These are phyloP conservation scores for Mortierella sp. DNA, from an alignment of 371 early-diverging fungal genomes.

Conservation along the genomic window DNA sequence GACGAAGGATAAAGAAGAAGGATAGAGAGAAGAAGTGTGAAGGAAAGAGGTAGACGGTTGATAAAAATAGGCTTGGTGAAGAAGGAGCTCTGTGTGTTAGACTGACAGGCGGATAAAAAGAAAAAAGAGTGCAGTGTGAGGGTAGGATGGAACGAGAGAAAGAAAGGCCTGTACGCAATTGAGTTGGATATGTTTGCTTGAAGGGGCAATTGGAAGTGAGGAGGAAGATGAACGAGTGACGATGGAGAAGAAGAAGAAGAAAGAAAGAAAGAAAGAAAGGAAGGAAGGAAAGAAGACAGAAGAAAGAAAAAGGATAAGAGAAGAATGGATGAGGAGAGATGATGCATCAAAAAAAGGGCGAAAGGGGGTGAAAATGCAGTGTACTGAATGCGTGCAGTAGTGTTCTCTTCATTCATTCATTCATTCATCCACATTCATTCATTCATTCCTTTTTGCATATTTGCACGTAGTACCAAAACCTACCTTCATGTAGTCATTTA, in stretches of 20 bases:
- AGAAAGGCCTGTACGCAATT: background rate
- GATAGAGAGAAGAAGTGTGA: background rate
- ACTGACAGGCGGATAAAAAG: constrained; percentile 1
- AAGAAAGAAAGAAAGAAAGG: background rate
- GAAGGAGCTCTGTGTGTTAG: background rate
- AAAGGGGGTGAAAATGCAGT: background rate
- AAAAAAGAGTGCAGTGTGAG: background rate
- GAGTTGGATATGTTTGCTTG: background rate
- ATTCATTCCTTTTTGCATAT: background rate
- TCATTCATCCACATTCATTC: background rate
- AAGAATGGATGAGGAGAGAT: background rate
- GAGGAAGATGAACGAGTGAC: background rate
- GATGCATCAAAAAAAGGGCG: background rate
- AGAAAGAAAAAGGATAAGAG: background rate
- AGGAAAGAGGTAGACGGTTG: background rate
- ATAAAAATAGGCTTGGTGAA: constrained; percentile 4
- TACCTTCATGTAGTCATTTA: background rate
- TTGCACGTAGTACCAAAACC: background rate
- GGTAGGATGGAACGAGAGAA: constrained; percentile 1
- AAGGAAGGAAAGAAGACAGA: background rate
- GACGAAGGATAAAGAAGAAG: background rate
- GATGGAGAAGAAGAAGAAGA: background rate
- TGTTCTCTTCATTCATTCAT: background rate
- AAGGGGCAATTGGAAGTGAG: background rate
- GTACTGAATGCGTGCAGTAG: background rate